A percentile compares a stretch with the other conserved stretches of the same genome.
phyloP scores from a whole-genome alignment of 164 flowering plant genomes.

The Chimonanthus salicifolius region DNA sequence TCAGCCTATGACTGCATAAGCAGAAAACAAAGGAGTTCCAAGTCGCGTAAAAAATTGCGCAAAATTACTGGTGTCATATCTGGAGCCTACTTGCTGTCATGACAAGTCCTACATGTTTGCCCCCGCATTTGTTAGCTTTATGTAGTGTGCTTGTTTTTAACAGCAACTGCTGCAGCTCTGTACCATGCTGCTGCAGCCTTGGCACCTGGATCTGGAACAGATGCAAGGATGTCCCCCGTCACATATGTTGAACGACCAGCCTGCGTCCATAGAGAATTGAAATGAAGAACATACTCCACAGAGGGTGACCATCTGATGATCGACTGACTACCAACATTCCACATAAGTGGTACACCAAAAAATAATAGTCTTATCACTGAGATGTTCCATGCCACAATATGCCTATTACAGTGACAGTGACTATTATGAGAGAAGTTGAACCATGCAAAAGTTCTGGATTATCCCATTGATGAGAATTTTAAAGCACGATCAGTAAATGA shows the following conservation, averaged over 20 bases:
- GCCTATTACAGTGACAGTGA: not conserved
- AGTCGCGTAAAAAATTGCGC: slow-evolving; percentile 6
- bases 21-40: slow-evolving; percentile 44
- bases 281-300: not conserved
- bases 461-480: not conserved
- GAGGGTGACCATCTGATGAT: too few species aligned
- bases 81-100: not conserved
- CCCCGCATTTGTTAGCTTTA: slow-evolving; percentile 3
- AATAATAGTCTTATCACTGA: too few species aligned
- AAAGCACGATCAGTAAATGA: not conserved
- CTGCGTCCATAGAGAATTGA: slow-evolving; percentile 24
- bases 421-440: not conserved
- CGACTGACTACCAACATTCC: too few species aligned
- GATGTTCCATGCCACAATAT: too few species aligned
- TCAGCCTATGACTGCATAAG: slow-evolving; percentile 50
- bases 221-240: slow-evolving; percentile 53
- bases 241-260: slow-evolving; percentile 91
- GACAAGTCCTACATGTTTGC: not conserved
- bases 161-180: slow-evolving; percentile 81
- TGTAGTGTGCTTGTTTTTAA: slow-evolving; percentile 34
- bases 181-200: slow-evolving; percentile 96
- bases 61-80: slow-evolving; percentile 15
- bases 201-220: slow-evolving; percentile 98
- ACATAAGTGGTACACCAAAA: too few species aligned
- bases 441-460: not conserved